These are phyloP conservation scores for Citrus glauca DNA, from an alignment of 345 rosid genomes.

Conservation along the genomic window DNA sequence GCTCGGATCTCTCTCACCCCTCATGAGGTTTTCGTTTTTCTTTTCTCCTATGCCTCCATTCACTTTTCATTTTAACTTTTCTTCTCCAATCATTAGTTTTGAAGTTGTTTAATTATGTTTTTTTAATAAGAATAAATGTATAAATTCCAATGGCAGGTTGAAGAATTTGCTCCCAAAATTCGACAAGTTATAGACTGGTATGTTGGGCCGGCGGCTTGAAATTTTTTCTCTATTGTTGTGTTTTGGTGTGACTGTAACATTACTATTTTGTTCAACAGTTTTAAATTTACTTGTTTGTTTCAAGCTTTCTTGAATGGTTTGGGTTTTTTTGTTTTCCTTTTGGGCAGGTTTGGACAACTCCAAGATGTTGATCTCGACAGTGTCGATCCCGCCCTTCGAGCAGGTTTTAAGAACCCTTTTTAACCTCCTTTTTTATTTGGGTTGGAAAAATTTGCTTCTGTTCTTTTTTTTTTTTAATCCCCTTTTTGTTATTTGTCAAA, in stretches of 20 bases:
- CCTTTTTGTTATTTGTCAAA: not conserved
- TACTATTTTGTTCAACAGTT: not conserved
- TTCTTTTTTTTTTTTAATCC: too few species aligned
- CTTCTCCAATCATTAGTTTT: not conserved
- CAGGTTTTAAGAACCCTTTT: conserved; percentile 40
- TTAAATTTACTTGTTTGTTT: not conserved
- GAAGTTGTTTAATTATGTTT: too few species aligned
- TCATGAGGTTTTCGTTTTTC: conserved; percentile 36
- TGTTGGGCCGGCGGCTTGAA: not conserved
- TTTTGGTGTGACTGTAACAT: not conserved
- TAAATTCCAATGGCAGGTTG: conserved; percentile 31
- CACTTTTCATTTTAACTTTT: not conserved
- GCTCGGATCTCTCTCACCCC: conserved; percentile 81
- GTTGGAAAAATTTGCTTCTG: not conserved
- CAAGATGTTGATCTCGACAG: conserved; percentile 72
- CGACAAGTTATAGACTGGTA: conserved; percentile 72
- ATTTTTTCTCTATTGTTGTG: not conserved
- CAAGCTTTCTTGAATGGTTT: not conserved
- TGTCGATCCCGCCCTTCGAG: conserved; percentile 78
- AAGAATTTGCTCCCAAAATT: conserved; percentile 67
- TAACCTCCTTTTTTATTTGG: not conserved
- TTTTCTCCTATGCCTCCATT: not conserved
- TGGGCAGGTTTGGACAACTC: conserved; percentile 87
- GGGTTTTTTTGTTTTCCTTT: not conserved
- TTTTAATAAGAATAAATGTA: too few species aligned